A percentile compares a stretch with the other conserved stretches of the same genome.
These are phyloP conservation scores for Vitis hybrid DNA, from an alignment of 177 flowering plant species.

Conservation along the genomic window DNA sequence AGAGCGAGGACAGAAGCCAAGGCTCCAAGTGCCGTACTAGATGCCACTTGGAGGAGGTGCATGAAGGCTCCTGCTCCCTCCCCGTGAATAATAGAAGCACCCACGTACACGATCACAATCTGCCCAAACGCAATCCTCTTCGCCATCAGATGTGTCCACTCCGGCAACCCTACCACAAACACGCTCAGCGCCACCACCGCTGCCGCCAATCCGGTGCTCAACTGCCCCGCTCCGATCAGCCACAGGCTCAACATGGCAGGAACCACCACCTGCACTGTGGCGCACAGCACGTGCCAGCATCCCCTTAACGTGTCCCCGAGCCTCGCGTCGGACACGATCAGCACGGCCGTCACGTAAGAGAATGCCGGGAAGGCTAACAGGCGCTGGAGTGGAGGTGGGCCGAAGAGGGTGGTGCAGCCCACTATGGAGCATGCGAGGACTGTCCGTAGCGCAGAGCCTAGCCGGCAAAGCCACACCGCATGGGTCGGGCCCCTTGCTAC, in stretches of 20 bases:
- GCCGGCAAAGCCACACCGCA: constrained; percentile 26
- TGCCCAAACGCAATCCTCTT: constrained; percentile 56
- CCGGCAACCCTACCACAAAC: constrained; percentile 44
- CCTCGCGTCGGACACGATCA: constrained; percentile 40
- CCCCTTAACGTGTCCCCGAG: constrained; percentile 40
- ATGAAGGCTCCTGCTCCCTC: constrained; percentile 21
- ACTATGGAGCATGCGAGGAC: constrained; percentile 43
- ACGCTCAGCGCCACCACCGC: constrained; percentile 31
- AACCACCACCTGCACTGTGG: constrained; percentile 33
- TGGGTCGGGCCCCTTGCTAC: constrained; percentile 9
- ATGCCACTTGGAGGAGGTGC: constrained; percentile 45
- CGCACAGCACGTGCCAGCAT: constrained; percentile 34
- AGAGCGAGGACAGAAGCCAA: constrained; percentile 48
- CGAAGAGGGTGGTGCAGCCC: constrained; percentile 39
- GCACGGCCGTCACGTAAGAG: constrained; percentile 42
- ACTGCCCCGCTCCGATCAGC: constrained; percentile 25
- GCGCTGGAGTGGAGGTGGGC: constrained; percentile 26
- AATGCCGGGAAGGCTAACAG: constrained; percentile 34
- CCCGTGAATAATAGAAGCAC: constrained; percentile 28
- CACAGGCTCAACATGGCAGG: constrained; percentile 25
- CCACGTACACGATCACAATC: constrained; percentile 48
- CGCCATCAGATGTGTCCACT: constrained; percentile 31
- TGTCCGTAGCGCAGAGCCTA: constrained; percentile 38
- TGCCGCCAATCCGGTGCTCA: constrained; percentile 25
- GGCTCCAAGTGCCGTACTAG: constrained; percentile 47